Conservation (phyloP, 352 stramenopile genomes). For the Phytophthora idaei region DNA sequence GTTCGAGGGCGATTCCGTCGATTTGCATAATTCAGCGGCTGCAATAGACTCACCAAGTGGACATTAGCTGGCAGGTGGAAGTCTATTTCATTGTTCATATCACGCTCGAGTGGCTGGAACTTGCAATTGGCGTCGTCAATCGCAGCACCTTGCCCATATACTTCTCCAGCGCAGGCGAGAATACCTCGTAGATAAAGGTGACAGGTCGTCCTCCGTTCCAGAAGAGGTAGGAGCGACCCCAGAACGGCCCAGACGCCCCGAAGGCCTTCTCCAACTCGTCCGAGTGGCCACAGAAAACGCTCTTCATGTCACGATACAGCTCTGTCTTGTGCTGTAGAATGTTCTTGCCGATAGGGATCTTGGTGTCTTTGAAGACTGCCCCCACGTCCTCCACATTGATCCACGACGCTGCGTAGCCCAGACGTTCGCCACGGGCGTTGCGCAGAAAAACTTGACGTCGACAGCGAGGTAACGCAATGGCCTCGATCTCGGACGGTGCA, state of each 20-base stretch:
- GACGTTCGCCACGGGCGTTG: slow-evolving; percentile 68
- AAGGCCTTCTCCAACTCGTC: slow-evolving; percentile 66
- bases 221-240: slow-evolving; percentile 87
- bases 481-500: slow-evolving; percentile 51
- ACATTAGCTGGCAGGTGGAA: slow-evolving; percentile 21
- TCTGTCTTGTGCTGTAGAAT: slow-evolving; percentile 85
- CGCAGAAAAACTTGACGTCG: slow-evolving; percentile 82
- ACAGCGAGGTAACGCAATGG: slow-evolving; percentile 62
- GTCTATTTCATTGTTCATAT: slow-evolving; percentile 25
- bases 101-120: background rate
- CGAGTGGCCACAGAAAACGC: slow-evolving; percentile 72
- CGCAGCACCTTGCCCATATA: slow-evolving; percentile 80
- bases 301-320: slow-evolving; percentile 88
- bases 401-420: slow-evolving; percentile 87
- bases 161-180: slow-evolving; percentile 74
- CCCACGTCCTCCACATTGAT: slow-evolving; percentile 66
- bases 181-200: slow-evolving; percentile 91
- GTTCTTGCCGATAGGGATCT: slow-evolving; percentile 84
- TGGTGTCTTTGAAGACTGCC: slow-evolving; percentile 81
- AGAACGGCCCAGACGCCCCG: slow-evolving; percentile 71
- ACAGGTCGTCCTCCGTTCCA: slow-evolving; percentile 79
- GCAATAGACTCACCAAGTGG: slow-evolving; percentile 39
- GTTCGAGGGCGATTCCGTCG: background rate
- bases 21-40: slow-evolving; percentile 9
- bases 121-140: slow-evolving; percentile 11